Base-by-base conservation (phyloP, 345 rosid genomes). In the Acer campestre region DNA sequence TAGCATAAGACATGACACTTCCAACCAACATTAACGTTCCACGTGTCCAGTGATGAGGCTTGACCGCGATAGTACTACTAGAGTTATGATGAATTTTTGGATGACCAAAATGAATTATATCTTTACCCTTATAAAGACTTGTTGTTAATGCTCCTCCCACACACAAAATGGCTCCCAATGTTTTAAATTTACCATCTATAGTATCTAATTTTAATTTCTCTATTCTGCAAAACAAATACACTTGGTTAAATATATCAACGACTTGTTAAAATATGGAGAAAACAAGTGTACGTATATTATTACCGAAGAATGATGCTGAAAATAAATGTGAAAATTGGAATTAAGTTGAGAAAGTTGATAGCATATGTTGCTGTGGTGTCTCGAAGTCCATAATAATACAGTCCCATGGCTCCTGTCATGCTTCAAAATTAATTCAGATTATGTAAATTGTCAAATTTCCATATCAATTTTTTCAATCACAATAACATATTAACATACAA, bases 311-410 rank as follows among this genome's bases (percentile, higher is more conserved):
- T 18, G 31, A 76, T 63, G 29, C 88, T 79, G 59, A 87, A 59
- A 49, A 81, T 70, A 25, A 89, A 89, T 1, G 90, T 89, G 76
- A 84, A 51, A 1, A 89, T 74, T 1, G 92, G 88, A 66, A 85
- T 72, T 18, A 85, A 66, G 78, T 77, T 85, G 65, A 89, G 80
- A 74, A 85, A 82, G 78, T 80, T 84, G 76, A 71, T 71, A 23
- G 89, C 83, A 76, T 85, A 85, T 0, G 89, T 82, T 42, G 90
- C 89, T 11, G 87, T 77, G 2, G 92, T 89, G 65, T 82, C 85
- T 67, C 75, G 70, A 18, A 89, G 83, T 31, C 90, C 89, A 38
- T 86, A 85, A 25, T 84, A 89, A 49, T 78, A 89, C 4, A 89
- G 74, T 40, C 85, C 83, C 89, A 87, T 79, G 0, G 88, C 84